Conservation (phyloP, 805 yeast genomes). For the Lipomyces orientalis region DNA sequence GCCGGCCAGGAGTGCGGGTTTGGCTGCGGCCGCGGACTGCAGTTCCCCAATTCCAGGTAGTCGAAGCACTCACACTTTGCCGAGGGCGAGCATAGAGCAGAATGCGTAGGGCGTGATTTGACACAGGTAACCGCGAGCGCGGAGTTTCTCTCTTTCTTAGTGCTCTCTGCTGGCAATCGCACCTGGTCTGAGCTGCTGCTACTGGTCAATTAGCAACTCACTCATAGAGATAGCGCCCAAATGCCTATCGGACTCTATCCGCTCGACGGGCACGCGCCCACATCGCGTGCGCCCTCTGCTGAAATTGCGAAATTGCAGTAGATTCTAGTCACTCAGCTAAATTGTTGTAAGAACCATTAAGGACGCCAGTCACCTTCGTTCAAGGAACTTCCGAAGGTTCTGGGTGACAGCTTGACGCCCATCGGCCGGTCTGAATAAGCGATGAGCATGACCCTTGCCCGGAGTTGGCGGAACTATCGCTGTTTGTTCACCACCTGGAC, state of each 20-base stretch:
- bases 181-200: constrained; percentile 4
- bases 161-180: not conserved
- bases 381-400: not conserved
- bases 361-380: not conserved
- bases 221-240: not conserved
- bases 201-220: not conserved
- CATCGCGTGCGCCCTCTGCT: not conserved
- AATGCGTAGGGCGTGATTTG: not conserved
- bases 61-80: not conserved
- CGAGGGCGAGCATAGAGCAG: not conserved
- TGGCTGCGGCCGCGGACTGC: not conserved
- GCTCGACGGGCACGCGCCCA: not conserved
- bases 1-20: not conserved
- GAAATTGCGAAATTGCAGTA: not conserved
- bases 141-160: not conserved
- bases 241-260: not conserved
- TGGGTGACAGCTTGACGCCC: not conserved
- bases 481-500: not conserved
- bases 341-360: not conserved
- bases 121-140: not conserved
- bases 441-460: not conserved
- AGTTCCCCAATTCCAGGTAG: constrained; percentile 1
- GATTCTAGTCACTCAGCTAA: not conserved
- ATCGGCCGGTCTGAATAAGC: not conserved
- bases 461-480: not conserved